These are phyloP conservation scores for Euphorbia pulcherrima DNA, from an alignment of 345 rosid species.

Conservation along the genomic window DNA sequence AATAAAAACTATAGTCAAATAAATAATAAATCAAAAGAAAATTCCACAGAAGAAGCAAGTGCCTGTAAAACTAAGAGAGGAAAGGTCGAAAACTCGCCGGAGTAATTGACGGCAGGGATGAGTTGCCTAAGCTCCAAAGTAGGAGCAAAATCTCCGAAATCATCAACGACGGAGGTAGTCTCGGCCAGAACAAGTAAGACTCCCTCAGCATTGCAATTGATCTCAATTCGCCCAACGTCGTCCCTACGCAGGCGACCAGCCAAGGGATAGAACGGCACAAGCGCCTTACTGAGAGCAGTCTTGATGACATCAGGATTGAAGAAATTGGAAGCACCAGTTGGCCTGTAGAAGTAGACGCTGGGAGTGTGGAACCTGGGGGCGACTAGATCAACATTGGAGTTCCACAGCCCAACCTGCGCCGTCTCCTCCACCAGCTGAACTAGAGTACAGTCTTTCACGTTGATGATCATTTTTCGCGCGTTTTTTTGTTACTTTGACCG, in stretches of 20 bases:
- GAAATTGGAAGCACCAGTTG: conserved; percentile 54
- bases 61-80: conserved; percentile 93
- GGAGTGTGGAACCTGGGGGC: conserved; percentile 90
- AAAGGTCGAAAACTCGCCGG: conserved; percentile 61
- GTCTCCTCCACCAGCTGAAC: conserved; percentile 71
- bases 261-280: conserved; percentile 92
- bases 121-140: conserved; percentile 76
- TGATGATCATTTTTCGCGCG: conserved; percentile 49
- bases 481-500: neutral
- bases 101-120: conserved; percentile 79
- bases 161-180: conserved; percentile 57
- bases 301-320: conserved; percentile 59
- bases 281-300: conserved; percentile 65
- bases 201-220: conserved; percentile 77
- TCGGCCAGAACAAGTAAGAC: conserved; percentile 82
- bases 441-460: conserved; percentile 62
- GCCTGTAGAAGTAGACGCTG: conserved; percentile 88
- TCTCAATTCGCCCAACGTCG: conserved; percentile 89
- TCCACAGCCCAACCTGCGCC: conserved; percentile 60
- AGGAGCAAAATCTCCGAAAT: conserved; percentile 88
- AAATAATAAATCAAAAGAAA: no score
- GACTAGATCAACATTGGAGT: conserved; percentile 81
- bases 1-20: neutral
- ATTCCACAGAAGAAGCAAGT: neutral
- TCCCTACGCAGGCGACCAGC: conserved; percentile 78